phyloP scores from a whole-genome alignment of 371 early-diverging fungal genomes.

The Mucor piriformis region DNA sequence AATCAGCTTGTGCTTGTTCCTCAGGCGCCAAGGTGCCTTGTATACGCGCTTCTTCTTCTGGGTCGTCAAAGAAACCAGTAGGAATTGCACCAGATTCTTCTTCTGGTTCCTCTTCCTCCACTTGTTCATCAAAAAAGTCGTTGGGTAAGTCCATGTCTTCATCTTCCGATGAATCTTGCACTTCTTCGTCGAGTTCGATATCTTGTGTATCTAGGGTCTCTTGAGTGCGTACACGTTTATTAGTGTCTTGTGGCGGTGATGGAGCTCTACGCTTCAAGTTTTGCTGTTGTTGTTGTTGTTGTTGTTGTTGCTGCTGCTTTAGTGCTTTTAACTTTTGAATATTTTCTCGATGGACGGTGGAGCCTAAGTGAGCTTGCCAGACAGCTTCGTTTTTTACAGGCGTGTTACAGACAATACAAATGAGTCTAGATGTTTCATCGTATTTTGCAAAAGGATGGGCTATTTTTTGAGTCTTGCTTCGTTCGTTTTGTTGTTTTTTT shows the following conservation, averaged over 20 bases:
- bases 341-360: slow-evolving; percentile 36
- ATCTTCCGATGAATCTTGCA: slow-evolving; percentile 19
- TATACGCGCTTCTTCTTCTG: slow-evolving; percentile 49
- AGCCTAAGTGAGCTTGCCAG: slow-evolving; percentile 49
- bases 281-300: slow-evolving; percentile 14
- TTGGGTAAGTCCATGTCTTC: slow-evolving; percentile 20
- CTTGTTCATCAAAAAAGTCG: slow-evolving; percentile 33
- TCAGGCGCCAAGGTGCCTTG: slow-evolving; percentile 31
- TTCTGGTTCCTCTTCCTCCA: slow-evolving; percentile 7
- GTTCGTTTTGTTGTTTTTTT: slow-evolving; percentile 43
- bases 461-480: slow-evolving; percentile 35
- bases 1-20: slow-evolving; percentile 33
- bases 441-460: slow-evolving; percentile 54
- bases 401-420: slow-evolving; percentile 42
- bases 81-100: slow-evolving; percentile 24
- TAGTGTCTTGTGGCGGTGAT: slow-evolving; percentile 2
- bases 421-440: slow-evolving; percentile 36
- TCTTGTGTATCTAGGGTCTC: too few species aligned
- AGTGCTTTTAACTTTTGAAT: slow-evolving; percentile 45
- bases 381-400: slow-evolving; percentile 34
- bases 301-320: slow-evolving; percentile 30
- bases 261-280: slow-evolving; percentile 25
- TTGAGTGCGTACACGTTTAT: slow-evolving; percentile 19
- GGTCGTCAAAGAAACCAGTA: slow-evolving; percentile 52
- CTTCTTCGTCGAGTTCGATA: slow-evolving; percentile 25